Percentiles rank a stretch among this genome's conserved stretches.
Conservation (phyloP, 805 yeast genomes). For the Wickerhamiella azyma region DNA sequence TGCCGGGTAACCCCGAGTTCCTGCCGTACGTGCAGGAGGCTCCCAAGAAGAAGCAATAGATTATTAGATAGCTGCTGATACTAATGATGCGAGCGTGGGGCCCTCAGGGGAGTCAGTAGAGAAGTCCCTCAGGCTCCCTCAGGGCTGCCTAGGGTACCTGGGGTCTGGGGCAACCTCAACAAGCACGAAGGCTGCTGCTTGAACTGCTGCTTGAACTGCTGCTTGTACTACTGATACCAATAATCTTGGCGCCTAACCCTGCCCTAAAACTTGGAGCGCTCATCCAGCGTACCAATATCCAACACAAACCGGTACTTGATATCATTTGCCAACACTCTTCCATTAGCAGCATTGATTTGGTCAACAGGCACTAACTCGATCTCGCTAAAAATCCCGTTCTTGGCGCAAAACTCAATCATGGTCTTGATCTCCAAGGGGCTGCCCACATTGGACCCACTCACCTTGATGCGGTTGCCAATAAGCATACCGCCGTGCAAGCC, state of each 20-base stretch:
- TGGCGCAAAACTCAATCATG: slow-evolving; percentile 50
- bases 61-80: background rate
- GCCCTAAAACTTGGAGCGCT: too few relatives aligned
- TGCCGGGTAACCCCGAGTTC: slow-evolving; percentile 98
- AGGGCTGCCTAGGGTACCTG: too few relatives aligned
- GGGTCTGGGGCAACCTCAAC: too few relatives aligned
- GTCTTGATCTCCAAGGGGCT: slow-evolving; percentile 51
- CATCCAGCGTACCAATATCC: slow-evolving; percentile 7
- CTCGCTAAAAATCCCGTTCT: slow-evolving; percentile 48
- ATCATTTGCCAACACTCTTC: slow-evolving; percentile 14
- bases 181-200: too few relatives aligned
- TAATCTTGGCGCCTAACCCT: too few relatives aligned
- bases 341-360: slow-evolving; percentile 15
- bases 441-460: slow-evolving; percentile 42
- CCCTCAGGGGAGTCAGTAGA: too few relatives aligned
- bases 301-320: slow-evolving; percentile 18
- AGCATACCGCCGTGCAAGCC: slow-evolving; percentile 29
- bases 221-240: too few relatives aligned
- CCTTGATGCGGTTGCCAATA: slow-evolving; percentile 27
- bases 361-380: slow-evolving; percentile 42
- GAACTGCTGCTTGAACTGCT: too few relatives aligned
- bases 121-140: too few relatives aligned
- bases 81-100: too few relatives aligned
- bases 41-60: slow-evolving; percentile 7
- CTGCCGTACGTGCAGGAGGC: slow-evolving; percentile 43